Evolutionary conservation across 495 filamentous ascomycete species (phyloP).

Genomic region (Daldinia grandis): DNA sequence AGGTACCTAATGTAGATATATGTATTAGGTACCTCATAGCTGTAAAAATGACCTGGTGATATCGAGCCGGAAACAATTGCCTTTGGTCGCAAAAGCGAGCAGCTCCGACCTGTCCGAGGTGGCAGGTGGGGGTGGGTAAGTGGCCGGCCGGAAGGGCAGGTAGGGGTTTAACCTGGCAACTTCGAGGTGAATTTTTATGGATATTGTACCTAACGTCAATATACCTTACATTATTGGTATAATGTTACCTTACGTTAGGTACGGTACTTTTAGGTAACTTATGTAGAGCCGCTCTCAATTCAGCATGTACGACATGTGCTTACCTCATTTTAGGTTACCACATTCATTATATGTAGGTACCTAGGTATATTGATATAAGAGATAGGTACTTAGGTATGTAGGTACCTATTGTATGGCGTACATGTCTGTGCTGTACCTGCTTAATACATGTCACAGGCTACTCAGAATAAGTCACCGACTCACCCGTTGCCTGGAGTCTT

Average conservation of each 20-base stretch:
- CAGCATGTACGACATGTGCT: too few relatives aligned
- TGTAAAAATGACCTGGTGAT: background rate
- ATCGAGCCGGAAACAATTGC: conserved; percentile 29
- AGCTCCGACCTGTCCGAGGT: conserved; percentile 29
- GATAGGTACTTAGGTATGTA: background rate
- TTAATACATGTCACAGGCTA: background rate
- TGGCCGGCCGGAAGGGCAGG: conserved; percentile 19
- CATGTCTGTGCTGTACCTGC: background rate
- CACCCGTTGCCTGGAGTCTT: conserved; percentile 6
- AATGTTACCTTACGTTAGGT: too few relatives aligned
- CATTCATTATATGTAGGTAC: too few relatives aligned
- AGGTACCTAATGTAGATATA: too few relatives aligned
- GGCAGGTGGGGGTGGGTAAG: conserved; percentile 6
- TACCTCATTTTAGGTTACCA: too few relatives aligned
- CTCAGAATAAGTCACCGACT: conserved; percentile 16
- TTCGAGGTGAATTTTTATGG: too few relatives aligned
- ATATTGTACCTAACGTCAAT: too few relatives aligned
- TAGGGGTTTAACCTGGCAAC: background rate
- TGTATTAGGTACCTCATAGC: conserved; percentile 3
- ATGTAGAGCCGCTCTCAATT: too few relatives aligned
- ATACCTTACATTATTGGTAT: too few relatives aligned
- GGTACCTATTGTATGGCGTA: background rate
- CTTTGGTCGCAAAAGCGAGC: conserved; percentile 19
- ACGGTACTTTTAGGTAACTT: too few relatives aligned
- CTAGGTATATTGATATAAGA: background rate